Conservation (phyloP, 2,329 filamentous ascomycete species). For the Fusarium nurragi region DNA sequence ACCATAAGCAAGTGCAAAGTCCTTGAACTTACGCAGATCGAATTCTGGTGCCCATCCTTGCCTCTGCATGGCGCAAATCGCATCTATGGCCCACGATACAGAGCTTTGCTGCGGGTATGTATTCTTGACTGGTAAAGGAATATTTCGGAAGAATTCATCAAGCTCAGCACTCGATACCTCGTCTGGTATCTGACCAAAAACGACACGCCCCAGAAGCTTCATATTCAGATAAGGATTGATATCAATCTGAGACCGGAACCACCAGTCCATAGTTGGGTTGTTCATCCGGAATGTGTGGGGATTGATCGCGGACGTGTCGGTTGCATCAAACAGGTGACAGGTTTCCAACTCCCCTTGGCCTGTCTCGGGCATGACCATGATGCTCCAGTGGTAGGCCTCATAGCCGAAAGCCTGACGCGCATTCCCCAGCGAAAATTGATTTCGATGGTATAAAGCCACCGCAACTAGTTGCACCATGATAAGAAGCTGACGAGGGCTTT, state of each 20-base stretch:
- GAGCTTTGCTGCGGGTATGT: constrained; percentile 49
- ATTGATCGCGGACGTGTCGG: constrained; percentile 46
- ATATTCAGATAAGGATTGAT: constrained; percentile 24
- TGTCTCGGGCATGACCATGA: constrained; percentile 40
- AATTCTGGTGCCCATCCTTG: constrained; percentile 41
- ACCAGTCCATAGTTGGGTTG: constrained; percentile 49
- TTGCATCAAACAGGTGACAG: constrained; percentile 44
- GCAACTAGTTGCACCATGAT: constrained; percentile 33
- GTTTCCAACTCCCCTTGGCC: constrained; percentile 8
- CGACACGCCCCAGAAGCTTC: constrained; percentile 44
- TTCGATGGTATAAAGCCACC: constrained; percentile 45
- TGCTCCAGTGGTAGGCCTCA: constrained; percentile 48
- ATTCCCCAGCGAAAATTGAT: constrained; percentile 41
- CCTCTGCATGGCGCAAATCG: constrained; percentile 41
- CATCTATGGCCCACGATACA: constrained; percentile 47
- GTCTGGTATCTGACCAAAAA: constrained; percentile 42
- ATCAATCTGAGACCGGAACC: constrained; percentile 35
- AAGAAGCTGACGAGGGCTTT: not conserved
- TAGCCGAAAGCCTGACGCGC: constrained; percentile 39
- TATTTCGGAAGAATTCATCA: constrained; percentile 28
- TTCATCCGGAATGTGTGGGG: constrained; percentile 45
- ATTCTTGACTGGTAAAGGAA: constrained; percentile 46
- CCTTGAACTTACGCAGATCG: constrained; percentile 43
- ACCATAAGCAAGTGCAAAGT: constrained; percentile 43
- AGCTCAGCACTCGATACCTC: constrained; percentile 33